phyloP scores from a whole-genome alignment of 768 basidiomycete species.

The Myochromella boudieri region DNA sequence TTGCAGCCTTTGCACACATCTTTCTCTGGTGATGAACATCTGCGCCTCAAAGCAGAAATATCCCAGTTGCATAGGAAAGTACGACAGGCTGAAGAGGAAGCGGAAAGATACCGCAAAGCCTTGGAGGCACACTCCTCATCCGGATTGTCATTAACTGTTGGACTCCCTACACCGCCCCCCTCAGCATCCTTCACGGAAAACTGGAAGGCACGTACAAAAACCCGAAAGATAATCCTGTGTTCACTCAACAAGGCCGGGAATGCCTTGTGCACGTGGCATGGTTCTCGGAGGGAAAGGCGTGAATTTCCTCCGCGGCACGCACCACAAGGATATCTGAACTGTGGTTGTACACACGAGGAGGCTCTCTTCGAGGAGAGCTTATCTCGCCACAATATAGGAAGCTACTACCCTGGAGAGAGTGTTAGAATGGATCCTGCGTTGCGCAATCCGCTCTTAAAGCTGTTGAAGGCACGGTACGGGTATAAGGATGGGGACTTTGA shows the following conservation, averaged over 20 bases:
- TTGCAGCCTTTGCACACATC: constrained; percentile 17
- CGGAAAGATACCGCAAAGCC: constrained; percentile 44
- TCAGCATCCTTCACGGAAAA: constrained; percentile 53
- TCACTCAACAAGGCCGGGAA: constrained; percentile 86
- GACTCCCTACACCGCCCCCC: constrained; percentile 35
- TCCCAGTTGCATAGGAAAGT: constrained; percentile 54
- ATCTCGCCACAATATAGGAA: constrained; percentile 74
- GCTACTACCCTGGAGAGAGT: constrained; percentile 79
- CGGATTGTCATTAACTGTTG: constrained; percentile 12
- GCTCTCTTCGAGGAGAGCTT: constrained; percentile 87
- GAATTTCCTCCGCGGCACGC: constrained; percentile 78
- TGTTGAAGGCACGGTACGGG: constrained; percentile 70
- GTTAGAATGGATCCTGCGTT: constrained; percentile 90
- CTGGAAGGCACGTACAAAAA: constrained; percentile 75
- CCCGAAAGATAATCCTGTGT: constrained; percentile 70
- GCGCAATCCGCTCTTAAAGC: constrained; percentile 73
- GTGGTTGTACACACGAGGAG: constrained; percentile 82
- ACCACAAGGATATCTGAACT: constrained; percentile 76
- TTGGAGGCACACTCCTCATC: constrained; percentile 24
- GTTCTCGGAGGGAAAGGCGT: constrained; percentile 81
- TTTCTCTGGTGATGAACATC: constrained; percentile 24
- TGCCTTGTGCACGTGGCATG: constrained; percentile 88
- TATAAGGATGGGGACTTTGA: constrained; percentile 90
- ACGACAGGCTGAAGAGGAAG: constrained; percentile 62
- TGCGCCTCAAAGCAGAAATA: constrained; percentile 48